Conservation (phyloP, 148 eudicot species). For the Drosera capensis region DNA sequence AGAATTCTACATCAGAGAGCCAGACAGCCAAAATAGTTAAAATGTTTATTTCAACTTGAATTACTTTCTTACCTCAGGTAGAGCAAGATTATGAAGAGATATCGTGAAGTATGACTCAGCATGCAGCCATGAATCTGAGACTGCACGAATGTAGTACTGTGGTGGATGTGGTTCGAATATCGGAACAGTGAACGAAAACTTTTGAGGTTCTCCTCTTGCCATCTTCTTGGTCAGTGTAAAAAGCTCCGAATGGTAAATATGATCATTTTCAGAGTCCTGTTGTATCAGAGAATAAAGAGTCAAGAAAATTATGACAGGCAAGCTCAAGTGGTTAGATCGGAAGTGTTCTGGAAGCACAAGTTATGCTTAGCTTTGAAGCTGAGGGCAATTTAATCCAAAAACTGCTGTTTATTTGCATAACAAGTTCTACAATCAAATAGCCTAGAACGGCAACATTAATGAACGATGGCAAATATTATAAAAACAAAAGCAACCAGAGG, state of each 20-base stretch:
- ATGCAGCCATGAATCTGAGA: slow-evolving; percentile 94
- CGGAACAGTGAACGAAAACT: slow-evolving; percentile 89
- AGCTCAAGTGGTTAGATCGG: too few relatives aligned
- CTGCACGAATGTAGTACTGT: slow-evolving; percentile 87
- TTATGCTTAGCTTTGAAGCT: too few relatives aligned
- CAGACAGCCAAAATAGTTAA: neutral
- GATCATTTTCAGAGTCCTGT: slow-evolving; percentile 96
- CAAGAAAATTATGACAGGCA: neutral
- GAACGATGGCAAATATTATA: too few relatives aligned
- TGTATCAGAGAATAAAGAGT: neutral
- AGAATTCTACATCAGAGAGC: too few relatives aligned
- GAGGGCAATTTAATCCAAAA: too few relatives aligned
- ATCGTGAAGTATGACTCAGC: slow-evolving; percentile 81
- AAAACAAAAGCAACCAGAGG: too few relatives aligned
- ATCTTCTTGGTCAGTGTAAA: slow-evolving; percentile 70
- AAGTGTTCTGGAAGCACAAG: too few relatives aligned
- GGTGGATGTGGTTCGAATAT: slow-evolving; percentile 99
- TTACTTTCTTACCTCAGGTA: slow-evolving; percentile 65
- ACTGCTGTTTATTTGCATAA: too few relatives aligned
- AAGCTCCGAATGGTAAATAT: slow-evolving; percentile 91
- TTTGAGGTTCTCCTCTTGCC: slow-evolving; percentile 82
- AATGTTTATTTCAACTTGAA: neutral
- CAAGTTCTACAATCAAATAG: too few relatives aligned
- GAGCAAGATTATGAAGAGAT: slow-evolving; percentile 78
- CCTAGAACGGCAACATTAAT: too few relatives aligned